phyloP scores from a whole-genome alignment of 768 basidiomycete species.

The Boletus rubropictus region DNA sequence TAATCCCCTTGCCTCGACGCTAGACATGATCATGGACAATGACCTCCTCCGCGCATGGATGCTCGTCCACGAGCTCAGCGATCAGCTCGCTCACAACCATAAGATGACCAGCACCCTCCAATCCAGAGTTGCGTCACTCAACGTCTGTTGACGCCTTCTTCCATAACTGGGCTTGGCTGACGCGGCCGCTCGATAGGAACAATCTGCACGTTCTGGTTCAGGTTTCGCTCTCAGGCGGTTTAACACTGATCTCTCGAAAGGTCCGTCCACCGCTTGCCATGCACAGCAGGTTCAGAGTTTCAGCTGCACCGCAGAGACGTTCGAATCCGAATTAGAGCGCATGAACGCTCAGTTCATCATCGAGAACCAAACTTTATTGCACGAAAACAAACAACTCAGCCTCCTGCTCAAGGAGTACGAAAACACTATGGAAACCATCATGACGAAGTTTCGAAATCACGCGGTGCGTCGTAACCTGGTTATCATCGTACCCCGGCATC shows the following conservation, averaged over 20 bases:
- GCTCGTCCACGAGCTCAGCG: slow-evolving; percentile 74
- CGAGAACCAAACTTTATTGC: slow-evolving; percentile 86
- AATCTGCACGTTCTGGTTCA: slow-evolving; percentile 63
- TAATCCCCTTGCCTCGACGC: neutral
- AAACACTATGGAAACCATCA: slow-evolving; percentile 88
- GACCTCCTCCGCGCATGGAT: slow-evolving; percentile 75
- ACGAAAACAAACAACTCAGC: slow-evolving; percentile 94
- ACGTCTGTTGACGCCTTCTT: slow-evolving; percentile 42
- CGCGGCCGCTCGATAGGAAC: slow-evolving; percentile 42
- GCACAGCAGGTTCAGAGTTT: slow-evolving; percentile 12
- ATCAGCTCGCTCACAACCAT: slow-evolving; percentile 78
- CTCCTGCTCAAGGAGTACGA: slow-evolving; percentile 91
- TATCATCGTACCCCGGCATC: neutral
- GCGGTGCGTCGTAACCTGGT: slow-evolving; percentile 50
- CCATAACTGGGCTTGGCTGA: slow-evolving; percentile 8
- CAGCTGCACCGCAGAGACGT: slow-evolving; percentile 55
- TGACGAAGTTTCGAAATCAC: slow-evolving; percentile 92
- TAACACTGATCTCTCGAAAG: slow-evolving; percentile 84
- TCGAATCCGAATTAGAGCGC: slow-evolving; percentile 89
- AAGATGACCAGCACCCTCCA: slow-evolving; percentile 66
- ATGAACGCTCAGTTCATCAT: slow-evolving; percentile 84
- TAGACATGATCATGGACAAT: slow-evolving; percentile 48
- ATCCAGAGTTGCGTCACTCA: slow-evolving; percentile 62
- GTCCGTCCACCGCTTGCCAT: slow-evolving; percentile 32
- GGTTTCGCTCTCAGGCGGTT: slow-evolving; percentile 79